These are phyloP conservation scores for Leccinum disarticulatum DNA, from an alignment of 768 basidiomycete species.

Conservation along the genomic window DNA sequence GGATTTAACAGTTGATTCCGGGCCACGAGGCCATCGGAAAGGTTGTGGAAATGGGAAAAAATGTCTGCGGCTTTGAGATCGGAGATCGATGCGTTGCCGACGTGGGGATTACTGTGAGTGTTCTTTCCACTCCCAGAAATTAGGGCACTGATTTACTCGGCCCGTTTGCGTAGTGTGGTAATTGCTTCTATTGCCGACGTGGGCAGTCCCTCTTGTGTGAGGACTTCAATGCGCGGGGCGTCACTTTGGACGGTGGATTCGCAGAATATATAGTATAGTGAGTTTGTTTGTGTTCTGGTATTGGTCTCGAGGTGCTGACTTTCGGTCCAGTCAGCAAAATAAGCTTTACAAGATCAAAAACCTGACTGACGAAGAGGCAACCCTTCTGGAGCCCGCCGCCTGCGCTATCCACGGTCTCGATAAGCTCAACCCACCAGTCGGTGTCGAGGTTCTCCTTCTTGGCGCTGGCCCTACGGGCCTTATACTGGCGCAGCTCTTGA, in stretches of 20 bases:
- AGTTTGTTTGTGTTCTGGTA: constrained; percentile 23
- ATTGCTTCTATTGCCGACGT: constrained; percentile 85
- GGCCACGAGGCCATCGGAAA: constrained; percentile 76
- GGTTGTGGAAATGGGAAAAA: constrained; percentile 72
- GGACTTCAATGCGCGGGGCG: constrained; percentile 77
- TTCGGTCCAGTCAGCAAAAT: constrained; percentile 50
- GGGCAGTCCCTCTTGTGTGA: constrained; percentile 85
- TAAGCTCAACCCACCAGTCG: constrained; percentile 79
- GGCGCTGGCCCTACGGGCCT: constrained; percentile 94
- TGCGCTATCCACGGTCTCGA: constrained; percentile 93
- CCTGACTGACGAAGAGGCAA: constrained; percentile 83
- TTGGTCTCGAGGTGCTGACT: background rate
- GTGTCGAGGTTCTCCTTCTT: constrained; percentile 79
- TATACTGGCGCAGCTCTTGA: constrained; percentile 84
- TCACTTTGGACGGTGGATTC: constrained; percentile 82
- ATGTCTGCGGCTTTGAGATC: constrained; percentile 70
- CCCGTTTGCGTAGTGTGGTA: constrained; percentile 56
- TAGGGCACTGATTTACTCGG: constrained; percentile 5
- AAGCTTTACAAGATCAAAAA: constrained; percentile 89
- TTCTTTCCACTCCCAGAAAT: background rate
- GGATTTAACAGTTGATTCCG: constrained; percentile 55
- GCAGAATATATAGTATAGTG: constrained; percentile 87
- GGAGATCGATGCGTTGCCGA: constrained; percentile 89
- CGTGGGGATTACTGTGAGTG: constrained; percentile 64
- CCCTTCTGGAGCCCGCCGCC: constrained; percentile 85